These are phyloP conservation scores for Candida tibetensis DNA, from an alignment of 805 yeast genomes.

Conservation along the genomic window DNA sequence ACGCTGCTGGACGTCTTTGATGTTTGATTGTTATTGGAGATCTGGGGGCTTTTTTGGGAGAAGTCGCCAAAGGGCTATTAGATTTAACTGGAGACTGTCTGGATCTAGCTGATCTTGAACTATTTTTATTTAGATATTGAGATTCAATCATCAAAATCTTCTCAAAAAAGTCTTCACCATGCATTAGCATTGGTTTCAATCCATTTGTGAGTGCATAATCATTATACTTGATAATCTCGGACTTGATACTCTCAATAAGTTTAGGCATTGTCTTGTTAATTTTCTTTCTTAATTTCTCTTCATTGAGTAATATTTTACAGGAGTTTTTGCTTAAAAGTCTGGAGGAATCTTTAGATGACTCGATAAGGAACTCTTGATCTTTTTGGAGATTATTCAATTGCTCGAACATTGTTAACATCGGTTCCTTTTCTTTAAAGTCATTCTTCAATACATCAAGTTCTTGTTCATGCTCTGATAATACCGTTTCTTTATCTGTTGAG, in stretches of 20 bases:
- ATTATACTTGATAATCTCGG: slow-evolving; percentile 50
- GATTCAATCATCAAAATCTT: slow-evolving; percentile 32
- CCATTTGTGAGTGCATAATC: slow-evolving; percentile 19
- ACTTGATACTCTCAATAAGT: slow-evolving; percentile 50
- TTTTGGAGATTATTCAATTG: slow-evolving; percentile 52
- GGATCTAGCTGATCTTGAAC: background rate
- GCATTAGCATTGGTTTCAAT: slow-evolving; percentile 29
- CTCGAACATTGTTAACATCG: slow-evolving; percentile 54
- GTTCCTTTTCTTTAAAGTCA: slow-evolving; percentile 49
- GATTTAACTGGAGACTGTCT: background rate
- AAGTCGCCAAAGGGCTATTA: background rate
- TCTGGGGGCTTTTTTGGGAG: background rate
- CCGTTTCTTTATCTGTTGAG: slow-evolving; percentile 50
- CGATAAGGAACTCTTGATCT: slow-evolving; percentile 63
- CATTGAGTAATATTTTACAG: slow-evolving; percentile 74
- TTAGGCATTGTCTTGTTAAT: slow-evolving; percentile 68
- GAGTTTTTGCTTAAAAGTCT: slow-evolving; percentile 72
- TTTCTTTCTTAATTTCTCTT: slow-evolving; percentile 71
- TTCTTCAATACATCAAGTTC: slow-evolving; percentile 54
- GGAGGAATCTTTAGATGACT: slow-evolving; percentile 75
- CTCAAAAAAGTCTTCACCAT: slow-evolving; percentile 49
- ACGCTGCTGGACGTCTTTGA: background rate
- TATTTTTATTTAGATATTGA: slow-evolving; percentile 3
- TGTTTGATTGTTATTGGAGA: slow-evolving; percentile 1
- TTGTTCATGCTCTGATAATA: slow-evolving; percentile 60